phyloP scores from a whole-genome alignment of 2,329 filamentous ascomycete species.

The Epichloe baconii region DNA sequence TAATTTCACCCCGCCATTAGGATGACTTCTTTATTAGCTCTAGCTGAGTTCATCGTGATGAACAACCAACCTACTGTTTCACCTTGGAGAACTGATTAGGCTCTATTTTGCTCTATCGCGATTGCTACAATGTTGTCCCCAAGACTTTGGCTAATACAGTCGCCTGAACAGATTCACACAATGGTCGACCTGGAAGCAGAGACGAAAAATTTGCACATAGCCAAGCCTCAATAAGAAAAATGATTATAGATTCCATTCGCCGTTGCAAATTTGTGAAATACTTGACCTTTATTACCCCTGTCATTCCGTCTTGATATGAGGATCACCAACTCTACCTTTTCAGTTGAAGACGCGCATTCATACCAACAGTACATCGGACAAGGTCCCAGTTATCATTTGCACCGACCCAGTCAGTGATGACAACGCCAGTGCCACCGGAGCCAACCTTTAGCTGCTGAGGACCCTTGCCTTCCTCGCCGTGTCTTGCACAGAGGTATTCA shows the following conservation, averaged over 20 bases:
- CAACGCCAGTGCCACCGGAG: constrained; percentile 70
- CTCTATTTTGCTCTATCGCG: constrained; percentile 2
- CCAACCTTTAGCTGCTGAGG: constrained; percentile 40
- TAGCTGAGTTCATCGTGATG: constrained; percentile 44
- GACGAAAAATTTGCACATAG: background rate
- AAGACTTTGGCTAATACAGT: background rate
- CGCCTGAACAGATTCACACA: background rate
- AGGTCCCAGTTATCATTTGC: constrained; percentile 81
- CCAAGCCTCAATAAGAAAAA: background rate
- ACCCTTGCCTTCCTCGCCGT: constrained; percentile 39
- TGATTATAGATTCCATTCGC: background rate
- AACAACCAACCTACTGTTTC: constrained; percentile 29
- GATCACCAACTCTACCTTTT: constrained; percentile 19
- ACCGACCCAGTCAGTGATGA: constrained; percentile 92
- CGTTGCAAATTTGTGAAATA: background rate
- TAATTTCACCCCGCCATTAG: constrained; percentile 20
- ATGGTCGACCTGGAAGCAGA: too few species aligned
- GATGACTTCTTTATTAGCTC: constrained; percentile 38
- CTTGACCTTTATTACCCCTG: background rate
- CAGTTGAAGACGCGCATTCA: constrained; percentile 61
- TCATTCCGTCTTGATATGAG: background rate
- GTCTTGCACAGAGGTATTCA: constrained; percentile 46
- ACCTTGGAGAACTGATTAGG: constrained; percentile 50
- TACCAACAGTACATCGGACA: constrained; percentile 72
- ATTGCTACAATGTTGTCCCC: background rate